Percentiles rank a stretch among this genome's conserved stretches.
Conservation (phyloP, 1,284 basidiomycete species). For the Moesziomyces globuligerus region DNA sequence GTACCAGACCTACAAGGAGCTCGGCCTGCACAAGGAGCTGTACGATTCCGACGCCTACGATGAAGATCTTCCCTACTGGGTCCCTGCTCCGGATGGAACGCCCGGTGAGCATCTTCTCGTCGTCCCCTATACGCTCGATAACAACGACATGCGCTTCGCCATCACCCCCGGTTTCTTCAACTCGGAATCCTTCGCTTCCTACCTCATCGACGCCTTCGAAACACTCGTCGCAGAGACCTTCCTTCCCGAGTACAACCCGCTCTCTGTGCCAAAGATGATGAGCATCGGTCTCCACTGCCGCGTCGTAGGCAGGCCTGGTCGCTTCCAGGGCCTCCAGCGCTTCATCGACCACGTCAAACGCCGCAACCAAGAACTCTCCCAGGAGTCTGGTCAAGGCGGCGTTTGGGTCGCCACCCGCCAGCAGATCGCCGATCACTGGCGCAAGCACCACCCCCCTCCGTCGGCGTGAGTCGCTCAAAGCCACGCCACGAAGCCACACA, state of each 20-base stretch:
- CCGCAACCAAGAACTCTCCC: constrained; percentile 49
- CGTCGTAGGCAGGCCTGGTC: constrained; percentile 68
- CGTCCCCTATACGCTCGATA: constrained; percentile 68
- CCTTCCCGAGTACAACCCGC: constrained; percentile 30
- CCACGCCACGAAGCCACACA: not conserved
- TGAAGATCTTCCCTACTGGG: constrained; percentile 69
- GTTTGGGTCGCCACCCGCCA: constrained; percentile 69
- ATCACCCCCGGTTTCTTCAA: constrained; percentile 67
- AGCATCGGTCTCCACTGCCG: constrained; percentile 68
- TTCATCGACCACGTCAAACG: constrained; percentile 67
- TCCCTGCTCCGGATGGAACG: constrained; percentile 58
- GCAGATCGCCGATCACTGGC: constrained; percentile 69
- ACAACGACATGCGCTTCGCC: constrained; percentile 68
- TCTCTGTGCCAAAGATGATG: constrained; percentile 68
- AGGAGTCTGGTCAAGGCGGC: constrained; percentile 48
- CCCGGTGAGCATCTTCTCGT: constrained; percentile 63
- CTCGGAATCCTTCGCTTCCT: constrained; percentile 66
- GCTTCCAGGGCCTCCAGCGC: constrained; percentile 67
- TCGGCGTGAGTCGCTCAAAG: not conserved
- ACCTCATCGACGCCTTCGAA: constrained; percentile 69
- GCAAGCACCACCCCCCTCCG: constrained; percentile 62
- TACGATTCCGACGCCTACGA: constrained; percentile 66
- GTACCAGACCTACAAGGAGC: constrained; percentile 61
- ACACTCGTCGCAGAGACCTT: constrained; percentile 66
- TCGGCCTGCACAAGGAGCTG: constrained; percentile 50